Percentiles rank a stretch among this genome's conserved stretches.
phyloP scores from a whole-genome alignment of 345 rosid species.

The Jatropha curcas region DNA sequence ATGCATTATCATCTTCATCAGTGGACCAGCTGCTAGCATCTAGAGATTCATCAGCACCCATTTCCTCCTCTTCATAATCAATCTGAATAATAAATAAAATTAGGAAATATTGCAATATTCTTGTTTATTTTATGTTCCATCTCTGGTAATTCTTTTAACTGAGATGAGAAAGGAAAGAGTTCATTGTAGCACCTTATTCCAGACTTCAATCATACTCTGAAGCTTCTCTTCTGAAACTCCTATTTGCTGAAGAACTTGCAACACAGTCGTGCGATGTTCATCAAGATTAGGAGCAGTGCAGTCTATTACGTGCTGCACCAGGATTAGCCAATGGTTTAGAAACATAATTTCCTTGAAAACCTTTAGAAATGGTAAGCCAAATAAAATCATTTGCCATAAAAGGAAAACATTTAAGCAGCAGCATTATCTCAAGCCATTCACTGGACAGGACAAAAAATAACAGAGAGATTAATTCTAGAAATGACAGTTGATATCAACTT shows the following conservation, averaged over 20 bases:
- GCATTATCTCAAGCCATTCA: neutral
- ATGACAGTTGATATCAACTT: neutral
- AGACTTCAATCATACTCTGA: slow-evolving; percentile 82
- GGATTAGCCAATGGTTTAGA: neutral
- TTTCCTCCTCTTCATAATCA: slow-evolving; percentile 62
- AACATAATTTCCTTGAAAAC: neutral
- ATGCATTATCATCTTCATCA: slow-evolving; percentile 26
- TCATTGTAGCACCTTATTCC: slow-evolving; percentile 69
- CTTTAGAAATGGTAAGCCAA: neutral
- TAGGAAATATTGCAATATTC: neutral
- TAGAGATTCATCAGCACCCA: slow-evolving; percentile 28
- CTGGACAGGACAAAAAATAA: too few species aligned
- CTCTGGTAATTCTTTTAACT: neutral
- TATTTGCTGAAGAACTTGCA: slow-evolving; percentile 81
- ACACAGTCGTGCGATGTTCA: slow-evolving; percentile 83
- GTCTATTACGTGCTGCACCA: slow-evolving; percentile 80
- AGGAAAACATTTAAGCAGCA: neutral
- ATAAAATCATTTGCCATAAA: neutral
- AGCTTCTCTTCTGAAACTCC: slow-evolving; percentile 89
- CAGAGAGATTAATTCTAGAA: neutral
- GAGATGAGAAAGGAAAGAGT: neutral
- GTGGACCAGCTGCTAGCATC: slow-evolving; percentile 20
- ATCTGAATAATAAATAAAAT: slow-evolving; percentile 45
- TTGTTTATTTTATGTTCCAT: slow-evolving; percentile 1
- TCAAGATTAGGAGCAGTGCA: slow-evolving; percentile 87